A percentile compares a stretch with the other conserved stretches of the same genome.
Evolutionary conservation across 23 red algal genomes (phyloP).

Genomic region (Agarophyton chilense): DNA sequence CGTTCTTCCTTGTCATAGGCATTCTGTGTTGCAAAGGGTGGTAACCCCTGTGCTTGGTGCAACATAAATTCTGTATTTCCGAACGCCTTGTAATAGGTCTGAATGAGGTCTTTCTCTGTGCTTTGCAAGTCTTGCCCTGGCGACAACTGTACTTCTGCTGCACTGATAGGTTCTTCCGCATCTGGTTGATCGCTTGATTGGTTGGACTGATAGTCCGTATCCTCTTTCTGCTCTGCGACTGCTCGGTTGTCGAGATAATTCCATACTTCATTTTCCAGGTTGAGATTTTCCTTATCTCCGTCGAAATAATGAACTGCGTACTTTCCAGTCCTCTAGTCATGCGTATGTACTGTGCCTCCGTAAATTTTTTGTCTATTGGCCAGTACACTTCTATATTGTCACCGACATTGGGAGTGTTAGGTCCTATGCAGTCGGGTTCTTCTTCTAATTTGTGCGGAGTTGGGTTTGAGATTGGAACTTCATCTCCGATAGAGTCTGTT

Average conservation of each 20-base stretch:
- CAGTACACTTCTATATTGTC: conserved; percentile 12
- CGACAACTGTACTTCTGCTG: background rate
- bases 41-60: conserved; percentile 16
- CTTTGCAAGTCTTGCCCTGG: conserved; percentile 14
- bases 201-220: too few species aligned
- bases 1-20: conserved; percentile 28
- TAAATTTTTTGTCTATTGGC: background rate
- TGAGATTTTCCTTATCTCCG: conserved; percentile 10
- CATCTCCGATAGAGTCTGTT: too few species aligned
- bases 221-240: too few species aligned
- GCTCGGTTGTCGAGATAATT: too few species aligned
- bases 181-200: background rate
- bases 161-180: too few species aligned
- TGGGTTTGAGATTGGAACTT: too few species aligned
- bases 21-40: conserved; percentile 23
- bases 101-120: conserved; percentile 3
- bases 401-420: background rate
- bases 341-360: background rate
- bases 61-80: conserved; percentile 22
- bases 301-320: conserved; percentile 3
- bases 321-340: background rate
- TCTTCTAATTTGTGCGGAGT: background rate
- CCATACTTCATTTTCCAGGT: background rate
- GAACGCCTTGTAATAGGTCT: conserved; percentile 33
- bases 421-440: background rate